A percentile compares a stretch with the other conserved stretches of the same genome.
phyloP scores from a whole-genome alignment of 495 filamentous ascomycete species.

The Achaetomiella virescens region DNA sequence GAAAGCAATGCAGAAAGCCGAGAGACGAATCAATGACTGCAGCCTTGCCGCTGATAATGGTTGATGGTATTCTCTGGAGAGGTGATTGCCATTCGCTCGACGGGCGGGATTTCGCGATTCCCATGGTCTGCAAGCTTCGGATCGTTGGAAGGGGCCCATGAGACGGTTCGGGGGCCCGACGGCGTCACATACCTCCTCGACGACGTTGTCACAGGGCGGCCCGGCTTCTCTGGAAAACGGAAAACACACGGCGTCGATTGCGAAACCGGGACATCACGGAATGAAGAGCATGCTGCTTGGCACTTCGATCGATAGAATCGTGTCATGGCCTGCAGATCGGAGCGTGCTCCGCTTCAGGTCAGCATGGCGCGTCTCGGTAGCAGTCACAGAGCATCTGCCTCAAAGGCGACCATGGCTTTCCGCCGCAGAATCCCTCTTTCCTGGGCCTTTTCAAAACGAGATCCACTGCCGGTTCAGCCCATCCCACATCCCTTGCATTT shows the following conservation, averaged over 20 bases:
- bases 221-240: background rate
- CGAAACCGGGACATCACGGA: background rate
- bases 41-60: background rate
- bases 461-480: too few relatives aligned
- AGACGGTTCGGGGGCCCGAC: background rate
- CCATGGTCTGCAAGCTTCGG: background rate
- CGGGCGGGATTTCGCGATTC: constrained; percentile 12
- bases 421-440: too few relatives aligned
- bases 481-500: too few relatives aligned
- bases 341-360: background rate
- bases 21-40: constrained; percentile 2
- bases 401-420: too few relatives aligned
- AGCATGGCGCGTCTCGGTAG: too few relatives aligned
- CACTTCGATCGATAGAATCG: background rate
- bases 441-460: too few relatives aligned
- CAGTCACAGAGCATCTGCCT: too few relatives aligned
- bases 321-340: background rate
- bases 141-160: background rate
- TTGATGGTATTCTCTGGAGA: background rate
- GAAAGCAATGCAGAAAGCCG: background rate
- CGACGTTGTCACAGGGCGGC: too few relatives aligned
- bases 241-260: background rate
- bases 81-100: constrained; percentile 9
- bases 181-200: too few relatives aligned
- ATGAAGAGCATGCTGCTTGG: background rate